Percentiles rank a stretch among this genome's conserved stretches.
Conservation (phyloP, 371 early-diverging fungal genomes). For the Mucor saturninus region DNA sequence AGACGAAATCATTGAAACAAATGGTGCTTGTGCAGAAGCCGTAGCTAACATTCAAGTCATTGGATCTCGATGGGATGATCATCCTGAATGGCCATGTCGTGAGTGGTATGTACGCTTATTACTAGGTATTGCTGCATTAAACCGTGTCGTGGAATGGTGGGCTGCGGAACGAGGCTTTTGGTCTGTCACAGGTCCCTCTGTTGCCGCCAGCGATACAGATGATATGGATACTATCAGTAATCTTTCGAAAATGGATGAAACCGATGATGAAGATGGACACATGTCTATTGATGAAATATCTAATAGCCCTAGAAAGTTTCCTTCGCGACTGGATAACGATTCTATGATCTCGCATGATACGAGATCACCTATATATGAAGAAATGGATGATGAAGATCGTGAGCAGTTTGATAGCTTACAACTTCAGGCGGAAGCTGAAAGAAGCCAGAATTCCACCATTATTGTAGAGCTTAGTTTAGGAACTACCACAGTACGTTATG, state of each 20-base stretch:
- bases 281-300: constrained; percentile 27
- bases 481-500: constrained; percentile 53
- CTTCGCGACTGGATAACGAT: background rate
- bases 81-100: constrained; percentile 64
- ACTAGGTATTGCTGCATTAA: constrained; percentile 61
- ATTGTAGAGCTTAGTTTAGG: constrained; percentile 65
- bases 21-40: constrained; percentile 54
- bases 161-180: constrained; percentile 60
- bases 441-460: constrained; percentile 62
- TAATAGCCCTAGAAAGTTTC: background rate
- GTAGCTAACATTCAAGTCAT: constrained; percentile 53
- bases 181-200: constrained; percentile 25
- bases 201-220: constrained; percentile 31
- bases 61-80: constrained; percentile 58
- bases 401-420: constrained; percentile 31
- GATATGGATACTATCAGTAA: constrained; percentile 35
- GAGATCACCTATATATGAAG: background rate
- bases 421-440: constrained; percentile 57
- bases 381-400: background rate
- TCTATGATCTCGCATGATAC: background rate
- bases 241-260: constrained; percentile 27
- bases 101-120: constrained; percentile 62
- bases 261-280: constrained; percentile 26
- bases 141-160: constrained; percentile 69
- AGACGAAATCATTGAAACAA: constrained; percentile 55